Conservation (phyloP, 2,329 filamentous ascomycete genomes). For the Tolypocladium ophioglossoides region DNA sequence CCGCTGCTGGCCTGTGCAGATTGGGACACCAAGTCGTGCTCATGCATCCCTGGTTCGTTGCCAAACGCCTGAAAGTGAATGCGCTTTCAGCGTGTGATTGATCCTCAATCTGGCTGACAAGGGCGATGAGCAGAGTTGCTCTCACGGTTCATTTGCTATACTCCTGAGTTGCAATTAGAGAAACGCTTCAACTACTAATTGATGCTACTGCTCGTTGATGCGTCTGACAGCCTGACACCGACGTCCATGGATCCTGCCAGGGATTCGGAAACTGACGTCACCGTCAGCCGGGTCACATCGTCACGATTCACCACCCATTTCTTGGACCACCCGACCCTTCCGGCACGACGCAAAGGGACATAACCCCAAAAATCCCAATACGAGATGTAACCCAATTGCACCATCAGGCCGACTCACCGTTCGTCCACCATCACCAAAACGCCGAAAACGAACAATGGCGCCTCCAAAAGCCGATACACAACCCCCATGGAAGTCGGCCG, state of each 20-base stretch:
- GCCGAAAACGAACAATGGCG: not conserved
- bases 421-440: not conserved
- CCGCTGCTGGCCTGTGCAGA: no score
- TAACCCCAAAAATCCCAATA: not conserved
- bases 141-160: not conserved
- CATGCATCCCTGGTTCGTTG: no score
- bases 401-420: not conserved
- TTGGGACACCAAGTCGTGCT: no score
- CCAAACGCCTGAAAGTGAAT: no score
- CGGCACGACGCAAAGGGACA: no score
- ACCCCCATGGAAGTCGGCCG: conserved; percentile 8
- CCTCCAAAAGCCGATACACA: not conserved
- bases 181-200: not conserved
- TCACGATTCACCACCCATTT: not conserved
- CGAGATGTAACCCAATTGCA: not conserved
- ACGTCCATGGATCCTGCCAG: no score
- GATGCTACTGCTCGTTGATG: not conserved
- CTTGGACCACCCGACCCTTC: not conserved
- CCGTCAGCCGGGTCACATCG: not conserved
- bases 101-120: not conserved
- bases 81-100: not conserved
- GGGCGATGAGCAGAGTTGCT: not conserved
- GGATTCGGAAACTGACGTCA: not conserved
- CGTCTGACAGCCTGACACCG: no score
- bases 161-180: not conserved